Base-by-base conservation (phyloP, 1,284 basidiomycete genomes). In the Naganishia cerealis region DNA sequence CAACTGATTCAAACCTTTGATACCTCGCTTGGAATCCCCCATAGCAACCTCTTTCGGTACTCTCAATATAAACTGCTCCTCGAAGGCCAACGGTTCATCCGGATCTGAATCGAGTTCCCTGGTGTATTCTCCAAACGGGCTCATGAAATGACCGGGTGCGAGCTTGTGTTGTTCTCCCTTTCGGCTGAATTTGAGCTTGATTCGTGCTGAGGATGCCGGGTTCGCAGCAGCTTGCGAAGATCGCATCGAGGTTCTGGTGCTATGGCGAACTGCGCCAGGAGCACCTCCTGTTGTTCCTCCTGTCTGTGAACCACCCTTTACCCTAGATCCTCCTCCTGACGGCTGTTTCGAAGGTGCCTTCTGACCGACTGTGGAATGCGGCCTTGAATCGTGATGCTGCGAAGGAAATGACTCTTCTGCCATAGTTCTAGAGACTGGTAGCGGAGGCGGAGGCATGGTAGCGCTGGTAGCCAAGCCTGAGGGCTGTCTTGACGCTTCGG, bases 31-130 rank as follows among this genome's bases (percentile, higher is more conserved):
- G 73, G 67, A 33, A 57, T 71, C 13, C 75, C 70, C 79, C n/a
- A 79, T 78, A 62, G 81, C 79, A 3, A 82, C 71, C 21, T 80
- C 91, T 4, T 88, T 87, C 0, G 93, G 93, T 84, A 99, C 88
- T 50, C 94, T 83, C 39, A 99, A 82, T 67, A 99, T 89, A 77
- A 99, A 96, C 76, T 99, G 95, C 81, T 99, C 96, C 81, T 99
- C 96, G 75, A 99, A 98, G 4, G 88, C 88, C 68, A 99, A 81
- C 42, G 84, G 84, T 67, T 86, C 86, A 61, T 98, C 94, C 71
- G 96, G 92, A 70, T 95, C 91, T 70, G 92, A 94, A 79, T 99
- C 95, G 66, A 99, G 83, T 78, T 98, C 96, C 52, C 95, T 84
- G 81, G 98, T 94, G 77, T 92, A 95, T 24, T 89, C 84, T 26